Evolutionary conservation across 2,329 filamentous ascomycete genomes (phyloP).

Genomic region (Rugonectria rugulosa): DNA sequence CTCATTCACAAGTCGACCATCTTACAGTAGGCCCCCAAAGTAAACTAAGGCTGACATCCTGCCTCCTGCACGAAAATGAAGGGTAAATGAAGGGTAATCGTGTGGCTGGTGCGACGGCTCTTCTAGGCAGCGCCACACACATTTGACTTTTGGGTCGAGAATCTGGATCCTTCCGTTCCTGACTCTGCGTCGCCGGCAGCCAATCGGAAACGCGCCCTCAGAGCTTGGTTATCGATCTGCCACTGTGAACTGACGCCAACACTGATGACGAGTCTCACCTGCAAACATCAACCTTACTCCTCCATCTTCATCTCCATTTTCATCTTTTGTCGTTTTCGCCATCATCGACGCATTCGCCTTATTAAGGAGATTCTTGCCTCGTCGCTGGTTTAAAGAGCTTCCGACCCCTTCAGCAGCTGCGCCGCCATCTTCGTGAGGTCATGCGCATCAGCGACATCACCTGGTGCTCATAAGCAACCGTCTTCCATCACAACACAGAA

Average conservation of each 20-base stretch:
- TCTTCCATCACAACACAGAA: conserved; percentile 36
- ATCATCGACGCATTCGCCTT: not conserved
- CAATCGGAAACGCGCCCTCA: conserved; percentile 30
- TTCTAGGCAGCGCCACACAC: conserved; percentile 13
- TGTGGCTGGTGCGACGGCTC: conserved; percentile 8
- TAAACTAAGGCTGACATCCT: no score
- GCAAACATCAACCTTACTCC: conserved; percentile 24
- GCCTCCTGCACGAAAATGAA: no score
- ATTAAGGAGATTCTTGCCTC: conserved; percentile 25
- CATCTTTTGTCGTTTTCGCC: not conserved
- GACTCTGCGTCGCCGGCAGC: conserved; percentile 14
- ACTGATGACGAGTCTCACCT: conserved; percentile 43
- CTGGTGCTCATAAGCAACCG: conserved; percentile 28
- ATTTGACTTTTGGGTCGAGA: conserved; percentile 3
- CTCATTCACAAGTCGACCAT: no score
- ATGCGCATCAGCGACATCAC: conserved; percentile 6
- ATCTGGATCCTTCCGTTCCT: conserved; percentile 31
- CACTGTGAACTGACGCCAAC: conserved; percentile 29
- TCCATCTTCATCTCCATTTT: conserved; percentile 26
- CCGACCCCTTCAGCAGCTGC: not conserved
- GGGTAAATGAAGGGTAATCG: no score
- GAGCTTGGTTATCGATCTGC: conserved; percentile 36
- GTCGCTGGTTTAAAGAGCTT: not conserved
- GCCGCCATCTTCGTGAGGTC: not conserved
- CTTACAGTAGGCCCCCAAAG: no score